Evolutionary conservation across 345 rosid genomes (phyloP).

Genomic region (Ceriops decandra): DNA sequence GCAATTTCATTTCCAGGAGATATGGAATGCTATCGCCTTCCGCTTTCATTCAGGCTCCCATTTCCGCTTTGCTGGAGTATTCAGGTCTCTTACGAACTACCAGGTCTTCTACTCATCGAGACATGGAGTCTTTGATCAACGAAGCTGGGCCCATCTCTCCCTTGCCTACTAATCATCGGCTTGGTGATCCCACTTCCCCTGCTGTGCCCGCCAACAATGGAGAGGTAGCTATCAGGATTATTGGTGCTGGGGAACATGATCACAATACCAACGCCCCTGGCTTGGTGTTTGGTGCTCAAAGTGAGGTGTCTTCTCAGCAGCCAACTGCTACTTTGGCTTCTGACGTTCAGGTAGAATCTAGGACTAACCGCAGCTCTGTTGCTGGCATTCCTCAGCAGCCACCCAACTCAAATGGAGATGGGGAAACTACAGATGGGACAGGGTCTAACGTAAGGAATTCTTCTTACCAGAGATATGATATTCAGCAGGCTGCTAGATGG

Average conservation of each 20-base stretch:
- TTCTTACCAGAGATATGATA: constrained; percentile 95
- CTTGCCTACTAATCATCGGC: constrained; percentile 20
- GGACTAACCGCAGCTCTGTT: constrained; percentile 37
- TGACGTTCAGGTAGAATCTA: constrained; percentile 43
- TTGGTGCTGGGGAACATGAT: constrained; percentile 80
- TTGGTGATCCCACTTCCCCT: constrained; percentile 42
- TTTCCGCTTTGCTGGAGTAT: constrained; percentile 83
- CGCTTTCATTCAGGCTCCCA: constrained; percentile 80
- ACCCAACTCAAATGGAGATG: constrained; percentile 39
- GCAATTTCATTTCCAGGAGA: constrained; percentile 57
- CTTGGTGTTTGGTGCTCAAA: constrained; percentile 40
- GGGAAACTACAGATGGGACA: constrained; percentile 50
- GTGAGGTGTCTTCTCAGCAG: constrained; percentile 33
- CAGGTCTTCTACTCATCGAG: constrained; percentile 38
- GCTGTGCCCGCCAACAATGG: constrained; percentile 36
- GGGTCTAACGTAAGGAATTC: constrained; percentile 64
- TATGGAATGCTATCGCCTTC: constrained; percentile 69
- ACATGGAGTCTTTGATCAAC: constrained; percentile 46
- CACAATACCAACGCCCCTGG: constrained; percentile 45
- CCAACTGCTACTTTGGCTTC: constrained; percentile 22
- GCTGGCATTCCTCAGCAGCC: constrained; percentile 42
- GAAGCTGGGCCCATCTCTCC: constrained; percentile 12
- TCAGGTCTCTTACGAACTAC: constrained; percentile 76
- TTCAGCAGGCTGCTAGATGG: constrained; percentile 99
- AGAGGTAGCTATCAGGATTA: constrained; percentile 92